Evolutionary conservation across 257 asterid species (phyloP).

Genomic region (Solanum megistacrolobum): DNA sequence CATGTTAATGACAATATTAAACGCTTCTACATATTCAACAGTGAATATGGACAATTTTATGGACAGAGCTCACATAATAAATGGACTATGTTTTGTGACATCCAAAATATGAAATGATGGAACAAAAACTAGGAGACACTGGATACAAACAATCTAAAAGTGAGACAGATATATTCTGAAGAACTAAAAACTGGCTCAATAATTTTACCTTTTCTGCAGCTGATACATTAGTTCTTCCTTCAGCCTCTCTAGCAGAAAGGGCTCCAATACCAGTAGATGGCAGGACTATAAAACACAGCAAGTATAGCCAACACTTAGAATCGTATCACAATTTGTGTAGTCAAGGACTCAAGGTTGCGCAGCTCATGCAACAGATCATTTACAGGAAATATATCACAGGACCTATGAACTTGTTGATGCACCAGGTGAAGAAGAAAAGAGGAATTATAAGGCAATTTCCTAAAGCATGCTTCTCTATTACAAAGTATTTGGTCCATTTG

Average conservation of each 20-base stretch:
- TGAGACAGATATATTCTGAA: background rate
- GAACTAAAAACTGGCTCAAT: background rate
- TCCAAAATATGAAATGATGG: background rate
- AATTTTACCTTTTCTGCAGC: conserved; percentile 75
- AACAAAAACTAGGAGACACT: background rate
- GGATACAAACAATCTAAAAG: background rate
- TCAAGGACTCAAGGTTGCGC: background rate
- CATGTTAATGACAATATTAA: background rate
- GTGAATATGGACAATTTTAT: background rate
- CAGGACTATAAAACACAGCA: conserved; percentile 43
- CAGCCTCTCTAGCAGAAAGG: conserved; percentile 97
- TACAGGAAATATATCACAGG: background rate
- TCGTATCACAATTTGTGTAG: background rate
- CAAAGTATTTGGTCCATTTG: background rate
- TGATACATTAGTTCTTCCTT: conserved; percentile 79
- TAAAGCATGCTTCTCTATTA: background rate
- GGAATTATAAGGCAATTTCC: background rate
- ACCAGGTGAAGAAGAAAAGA: background rate
- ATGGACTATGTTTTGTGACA: background rate
- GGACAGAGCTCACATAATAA: background rate
- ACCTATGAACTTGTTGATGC: background rate
- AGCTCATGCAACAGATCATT: background rate
- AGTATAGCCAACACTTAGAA: background rate
- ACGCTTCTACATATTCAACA: background rate
- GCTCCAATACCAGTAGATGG: conserved; percentile 91